Evolutionary conservation across 345 rosid species (phyloP).

Genomic region (Bruguiera sexangula): DNA sequence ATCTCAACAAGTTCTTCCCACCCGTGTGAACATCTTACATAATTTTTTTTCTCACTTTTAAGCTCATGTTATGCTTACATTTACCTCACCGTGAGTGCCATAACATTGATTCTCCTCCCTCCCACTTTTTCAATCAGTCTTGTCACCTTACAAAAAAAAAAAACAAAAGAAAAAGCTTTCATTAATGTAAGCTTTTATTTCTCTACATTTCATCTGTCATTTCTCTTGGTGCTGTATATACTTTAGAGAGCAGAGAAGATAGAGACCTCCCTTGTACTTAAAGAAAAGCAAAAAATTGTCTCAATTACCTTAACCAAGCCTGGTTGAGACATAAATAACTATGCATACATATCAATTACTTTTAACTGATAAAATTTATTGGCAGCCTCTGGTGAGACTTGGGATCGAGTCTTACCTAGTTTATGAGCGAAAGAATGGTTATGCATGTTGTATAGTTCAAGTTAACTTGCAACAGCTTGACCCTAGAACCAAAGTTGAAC

Average conservation of each 20-base stretch:
- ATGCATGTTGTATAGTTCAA: no score
- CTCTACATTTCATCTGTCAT: not conserved
- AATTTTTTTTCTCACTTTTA: not conserved
- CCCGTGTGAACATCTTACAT: constrained; percentile 48
- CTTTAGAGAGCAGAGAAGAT: not conserved
- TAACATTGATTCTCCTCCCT: not conserved
- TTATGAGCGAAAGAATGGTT: no score
- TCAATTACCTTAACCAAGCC: no score
- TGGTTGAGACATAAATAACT: no score
- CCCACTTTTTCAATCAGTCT: constrained; percentile 3
- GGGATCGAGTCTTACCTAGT: no score
- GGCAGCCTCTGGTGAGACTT: no score
- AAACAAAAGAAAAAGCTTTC: constrained; percentile 1
- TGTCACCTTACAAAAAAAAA: constrained; percentile 4
- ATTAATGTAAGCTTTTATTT: constrained; percentile 2
- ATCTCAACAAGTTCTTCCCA: constrained; percentile 97
- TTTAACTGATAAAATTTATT: no score
- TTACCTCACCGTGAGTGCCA: not conserved
- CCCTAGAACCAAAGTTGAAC: no score
- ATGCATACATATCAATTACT: no score
- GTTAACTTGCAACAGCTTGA: no score
- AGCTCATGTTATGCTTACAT: not conserved
- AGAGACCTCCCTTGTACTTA: not conserved
- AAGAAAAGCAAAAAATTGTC: no score
- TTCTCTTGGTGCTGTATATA: not conserved